Percentiles rank a stretch among this genome's conserved stretches.
Evolutionary conservation across 352 stramenopile genomes (phyloP).

Genomic region (Phytophthora boehmeriae): DNA sequence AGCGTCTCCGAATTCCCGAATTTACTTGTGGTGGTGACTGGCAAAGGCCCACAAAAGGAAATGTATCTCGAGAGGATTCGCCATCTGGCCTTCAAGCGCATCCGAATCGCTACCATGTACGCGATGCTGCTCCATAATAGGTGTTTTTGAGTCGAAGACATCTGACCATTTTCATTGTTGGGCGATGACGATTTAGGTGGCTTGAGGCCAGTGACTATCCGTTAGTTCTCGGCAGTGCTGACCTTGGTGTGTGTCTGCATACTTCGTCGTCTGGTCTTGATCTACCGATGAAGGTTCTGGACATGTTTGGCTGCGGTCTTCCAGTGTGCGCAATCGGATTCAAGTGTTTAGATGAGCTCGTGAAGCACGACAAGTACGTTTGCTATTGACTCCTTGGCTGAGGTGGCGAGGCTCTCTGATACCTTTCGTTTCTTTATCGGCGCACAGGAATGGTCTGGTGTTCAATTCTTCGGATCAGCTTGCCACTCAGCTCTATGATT

Average conservation of each 20-base stretch:
- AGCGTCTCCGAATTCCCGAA: constrained; percentile 65
- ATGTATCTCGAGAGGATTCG: constrained; percentile 89
- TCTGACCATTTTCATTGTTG: constrained; percentile 3
- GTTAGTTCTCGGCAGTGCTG: constrained; percentile 92
- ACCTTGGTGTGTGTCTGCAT: constrained; percentile 99
- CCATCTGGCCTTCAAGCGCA: constrained; percentile 73
- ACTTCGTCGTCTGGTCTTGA: constrained; percentile 98
- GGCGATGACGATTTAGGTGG: constrained; percentile 74
- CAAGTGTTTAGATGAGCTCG: constrained; percentile 96
- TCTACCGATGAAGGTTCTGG: constrained; percentile 99
- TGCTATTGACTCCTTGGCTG: not conserved
- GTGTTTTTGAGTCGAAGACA: not conserved
- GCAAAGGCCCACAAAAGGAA: constrained; percentile 96
- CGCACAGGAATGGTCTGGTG: constrained; percentile 70
- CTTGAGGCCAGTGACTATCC: constrained; percentile 97
- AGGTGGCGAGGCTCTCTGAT: not conserved
- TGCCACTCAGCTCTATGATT: constrained; percentile 58
- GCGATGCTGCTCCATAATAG: not conserved
- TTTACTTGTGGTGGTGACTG: constrained; percentile 95
- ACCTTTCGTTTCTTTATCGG: not conserved
- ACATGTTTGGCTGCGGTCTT: constrained; percentile 98
- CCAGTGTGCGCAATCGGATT: constrained; percentile 97
- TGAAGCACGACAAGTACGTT: constrained; percentile 93
- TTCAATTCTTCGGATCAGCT: constrained; percentile 69
- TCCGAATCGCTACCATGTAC: constrained; percentile 89